Conservation (phyloP, 805 yeast species). For the Kodamaea sagamina region DNA sequence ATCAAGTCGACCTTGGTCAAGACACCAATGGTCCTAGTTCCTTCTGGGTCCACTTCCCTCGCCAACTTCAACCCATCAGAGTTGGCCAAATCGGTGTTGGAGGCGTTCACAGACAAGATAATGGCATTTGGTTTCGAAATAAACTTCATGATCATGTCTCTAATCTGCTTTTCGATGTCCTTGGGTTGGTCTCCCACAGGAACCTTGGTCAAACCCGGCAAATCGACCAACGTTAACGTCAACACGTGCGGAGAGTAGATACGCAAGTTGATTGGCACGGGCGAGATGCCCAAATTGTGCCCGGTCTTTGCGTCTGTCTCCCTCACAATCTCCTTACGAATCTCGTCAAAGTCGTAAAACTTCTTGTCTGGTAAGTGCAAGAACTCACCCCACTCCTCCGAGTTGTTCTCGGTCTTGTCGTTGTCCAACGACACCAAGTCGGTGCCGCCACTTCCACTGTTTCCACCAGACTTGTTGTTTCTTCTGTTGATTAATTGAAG, state of each 20-base stretch:
- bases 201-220: constrained; percentile 96
- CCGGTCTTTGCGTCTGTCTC: constrained; percentile 88
- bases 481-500: constrained; percentile 77
- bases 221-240: constrained; percentile 90
- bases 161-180: constrained; percentile 92
- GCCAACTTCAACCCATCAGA: constrained; percentile 96
- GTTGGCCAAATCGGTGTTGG: constrained; percentile 95
- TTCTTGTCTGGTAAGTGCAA: constrained; percentile 87
- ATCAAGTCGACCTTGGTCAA: constrained; percentile 93
- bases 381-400: constrained; percentile 96
- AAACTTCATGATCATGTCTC: constrained; percentile 89
- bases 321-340: constrained; percentile 84
- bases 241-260: constrained; percentile 92
- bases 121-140: constrained; percentile 95
- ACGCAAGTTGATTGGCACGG: constrained; percentile 90
- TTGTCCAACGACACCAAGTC: constrained; percentile 46
- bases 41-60: constrained; percentile 97
- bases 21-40: constrained; percentile 93
- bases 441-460: constrained; percentile 16
- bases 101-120: constrained; percentile 78
- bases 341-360: constrained; percentile 84
- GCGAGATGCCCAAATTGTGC: constrained; percentile 81
- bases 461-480: constrained; percentile 24
- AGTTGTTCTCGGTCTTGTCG: constrained; percentile 64
- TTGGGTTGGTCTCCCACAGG: constrained; percentile 99